Percentiles rank a stretch among this genome's conserved stretches.
These are phyloP conservation scores for Halophytophthora batemanensis DNA, from an alignment of 352 stramenopile genomes.

Conservation along the genomic window DNA sequence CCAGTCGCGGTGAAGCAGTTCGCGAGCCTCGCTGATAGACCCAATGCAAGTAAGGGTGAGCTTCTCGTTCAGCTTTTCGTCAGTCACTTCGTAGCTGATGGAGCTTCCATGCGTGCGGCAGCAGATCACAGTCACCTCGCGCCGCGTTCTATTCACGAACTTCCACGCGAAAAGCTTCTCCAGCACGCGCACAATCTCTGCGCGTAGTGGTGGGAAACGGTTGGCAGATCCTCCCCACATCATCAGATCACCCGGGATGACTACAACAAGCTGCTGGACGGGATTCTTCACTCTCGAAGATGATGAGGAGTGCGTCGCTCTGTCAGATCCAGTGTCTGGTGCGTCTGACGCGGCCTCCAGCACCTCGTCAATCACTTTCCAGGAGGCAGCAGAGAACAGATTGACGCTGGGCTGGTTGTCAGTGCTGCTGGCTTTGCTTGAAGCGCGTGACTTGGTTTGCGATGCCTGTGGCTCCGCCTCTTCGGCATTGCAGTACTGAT, in stretches of 20 bases:
- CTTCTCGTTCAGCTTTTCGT: constrained; percentile 59
- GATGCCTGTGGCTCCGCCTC: constrained; percentile 4
- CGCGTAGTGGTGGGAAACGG: constrained; percentile 30
- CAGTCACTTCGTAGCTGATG: constrained; percentile 46
- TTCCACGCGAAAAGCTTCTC: constrained; percentile 78
- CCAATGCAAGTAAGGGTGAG: constrained; percentile 45
- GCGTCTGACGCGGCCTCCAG: constrained; percentile 14
- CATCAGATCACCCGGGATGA: constrained; percentile 51
- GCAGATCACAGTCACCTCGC: constrained; percentile 46
- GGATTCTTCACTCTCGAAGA: constrained; percentile 17
- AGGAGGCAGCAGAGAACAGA: constrained; percentile 53
- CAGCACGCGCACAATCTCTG: constrained; percentile 46
- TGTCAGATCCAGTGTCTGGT: background rate
- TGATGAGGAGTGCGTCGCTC: background rate
- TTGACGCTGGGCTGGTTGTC: constrained; percentile 9
- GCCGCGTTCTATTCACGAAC: constrained; percentile 20
- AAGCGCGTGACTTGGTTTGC: background rate
- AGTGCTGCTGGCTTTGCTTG: constrained; percentile 11
- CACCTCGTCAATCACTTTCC: constrained; percentile 62
- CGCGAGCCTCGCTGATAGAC: constrained; percentile 47
- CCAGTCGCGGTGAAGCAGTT: constrained; percentile 17
- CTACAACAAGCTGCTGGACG: constrained; percentile 53
- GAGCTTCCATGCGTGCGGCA: constrained; percentile 29
- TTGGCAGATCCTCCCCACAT: constrained; percentile 28
- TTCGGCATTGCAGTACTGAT: constrained; percentile 20